Conservation (phyloP, 495 filamentous ascomycete genomes). For the Aspergillus sclerotioniger region DNA sequence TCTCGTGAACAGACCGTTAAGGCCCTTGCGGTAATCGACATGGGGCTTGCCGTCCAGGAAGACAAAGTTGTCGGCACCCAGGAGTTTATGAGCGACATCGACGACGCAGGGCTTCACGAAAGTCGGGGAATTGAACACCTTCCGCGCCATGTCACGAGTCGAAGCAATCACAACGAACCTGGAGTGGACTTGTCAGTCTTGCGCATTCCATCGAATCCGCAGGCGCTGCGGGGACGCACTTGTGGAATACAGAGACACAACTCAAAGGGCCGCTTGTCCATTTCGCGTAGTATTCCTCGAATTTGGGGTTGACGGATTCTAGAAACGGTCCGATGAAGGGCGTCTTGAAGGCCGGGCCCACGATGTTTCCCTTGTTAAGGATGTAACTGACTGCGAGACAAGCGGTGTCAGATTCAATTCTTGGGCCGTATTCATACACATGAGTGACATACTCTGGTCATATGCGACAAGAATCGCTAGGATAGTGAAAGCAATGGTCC, state of each 20-base stretch:
- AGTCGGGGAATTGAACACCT: slow-evolving; percentile 85
- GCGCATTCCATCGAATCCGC: background rate
- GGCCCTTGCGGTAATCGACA: slow-evolving; percentile 86
- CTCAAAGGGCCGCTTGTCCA: slow-evolving; percentile 83
- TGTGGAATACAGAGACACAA: slow-evolving; percentile 95
- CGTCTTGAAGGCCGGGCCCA: slow-evolving; percentile 72
- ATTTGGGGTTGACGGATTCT: slow-evolving; percentile 80
- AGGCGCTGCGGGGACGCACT: slow-evolving; percentile 52
- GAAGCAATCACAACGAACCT: slow-evolving; percentile 96
- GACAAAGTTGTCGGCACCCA: slow-evolving; percentile 86
- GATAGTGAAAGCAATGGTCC: background rate
- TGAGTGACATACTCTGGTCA: background rate
- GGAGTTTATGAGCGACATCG: slow-evolving; percentile 82
- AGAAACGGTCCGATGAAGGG: slow-evolving; percentile 93
- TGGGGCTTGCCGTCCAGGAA: slow-evolving; percentile 89
- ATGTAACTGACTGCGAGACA: slow-evolving; percentile 68
- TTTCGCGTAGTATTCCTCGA: slow-evolving; percentile 77
- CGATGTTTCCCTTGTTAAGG: slow-evolving; percentile 76
- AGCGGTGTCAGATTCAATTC: background rate
- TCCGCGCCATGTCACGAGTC: slow-evolving; percentile 85
- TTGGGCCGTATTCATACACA: background rate
- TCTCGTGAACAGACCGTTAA: slow-evolving; percentile 88
- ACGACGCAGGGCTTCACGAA: slow-evolving; percentile 93
- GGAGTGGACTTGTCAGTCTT: background rate
- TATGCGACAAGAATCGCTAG: background rate